Evolutionary conservation across 1,284 basidiomycete species (phyloP).

Genomic region (Rhizoctonia solani): DNA sequence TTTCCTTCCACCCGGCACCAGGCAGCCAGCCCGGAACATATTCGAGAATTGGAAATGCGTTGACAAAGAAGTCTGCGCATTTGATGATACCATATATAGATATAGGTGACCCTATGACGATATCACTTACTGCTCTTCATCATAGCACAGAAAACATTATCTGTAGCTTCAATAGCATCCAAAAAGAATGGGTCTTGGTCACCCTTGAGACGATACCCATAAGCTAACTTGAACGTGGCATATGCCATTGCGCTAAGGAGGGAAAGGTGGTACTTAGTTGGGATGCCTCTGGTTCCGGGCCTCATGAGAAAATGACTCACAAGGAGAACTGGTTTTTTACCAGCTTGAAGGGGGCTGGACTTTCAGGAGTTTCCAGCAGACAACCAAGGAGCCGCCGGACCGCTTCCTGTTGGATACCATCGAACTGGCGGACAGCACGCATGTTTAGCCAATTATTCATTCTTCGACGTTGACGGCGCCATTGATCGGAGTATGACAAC

Average conservation of each 20-base stretch:
- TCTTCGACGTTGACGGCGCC: constrained; percentile 11
- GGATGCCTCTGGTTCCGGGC: too few relatives aligned
- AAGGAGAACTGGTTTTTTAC: not conserved
- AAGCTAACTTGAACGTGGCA: not conserved
- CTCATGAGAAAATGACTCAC: not conserved
- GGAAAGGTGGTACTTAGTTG: too few relatives aligned
- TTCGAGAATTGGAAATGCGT: not conserved
- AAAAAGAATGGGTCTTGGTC: not conserved
- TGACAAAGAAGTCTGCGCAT: constrained; percentile 8
- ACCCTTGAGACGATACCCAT: not conserved
- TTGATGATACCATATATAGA: not conserved
- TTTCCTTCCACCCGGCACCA: constrained; percentile 17
- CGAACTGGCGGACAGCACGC: not conserved
- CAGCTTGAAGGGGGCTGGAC: not conserved
- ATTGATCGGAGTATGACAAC: constrained; percentile 1
- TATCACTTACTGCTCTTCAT: not conserved
- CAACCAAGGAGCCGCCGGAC: not conserved
- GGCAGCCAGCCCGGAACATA: constrained; percentile 31
- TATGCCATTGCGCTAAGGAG: constrained; percentile 18
- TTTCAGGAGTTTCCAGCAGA: not conserved
- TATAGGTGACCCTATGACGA: not conserved
- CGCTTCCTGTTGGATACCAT: not conserved
- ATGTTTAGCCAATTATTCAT: constrained; percentile 23
- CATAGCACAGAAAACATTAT: constrained; percentile 13
- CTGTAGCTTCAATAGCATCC: not conserved